Evolutionary conservation across 306 rosid genomes (phyloP), one percentile per base, ranked within the genome.

Genomic region (Mucuna pruriens): DNA sequence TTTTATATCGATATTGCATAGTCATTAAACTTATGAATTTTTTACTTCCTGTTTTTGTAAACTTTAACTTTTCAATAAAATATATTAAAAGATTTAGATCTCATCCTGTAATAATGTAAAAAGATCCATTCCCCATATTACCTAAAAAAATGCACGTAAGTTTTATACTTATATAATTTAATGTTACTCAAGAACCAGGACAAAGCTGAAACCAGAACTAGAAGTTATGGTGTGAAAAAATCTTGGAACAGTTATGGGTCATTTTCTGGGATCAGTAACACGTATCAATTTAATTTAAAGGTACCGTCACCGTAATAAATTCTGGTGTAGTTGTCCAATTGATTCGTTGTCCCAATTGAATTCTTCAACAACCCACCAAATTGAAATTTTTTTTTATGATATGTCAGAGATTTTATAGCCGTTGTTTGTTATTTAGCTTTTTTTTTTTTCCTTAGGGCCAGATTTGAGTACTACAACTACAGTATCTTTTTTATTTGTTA

Each of bases 301-400:
- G 33, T 34, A 33, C 76, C 55, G 80, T 51, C 10, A 22, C 23
- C 39, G 71, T 45, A 83, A 73, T 84, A 84, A 84, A 79, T 84
- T 73, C 29, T 42, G 19, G 8, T n/a, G n/a, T n/a, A 20, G 40
- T 64, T 45, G 55, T 19, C 48, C 70, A 9, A 4, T 44, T 54
- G 48, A 63, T 39, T 78, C n/a, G 55, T 63, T 62, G 12, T 64
- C 72, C 66, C 25, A 25, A 33, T 44, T 78, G 36, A 60, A 60
- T 60, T 63, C 55, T 83, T 29, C 77, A 84, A 26, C 77, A 55
- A 74, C 84, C 84, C 16, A 74, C 58, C 80, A 65, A 66, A 40
- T 31, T 54, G 12, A n/a, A n/a, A n/a, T n/a, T n/a, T n/a, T n/a
- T n/a, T n/a, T n/a, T n/a, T n/a, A n/a, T n/a, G n/a, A n/a, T 29